These are phyloP conservation scores for Phaeosphaeriaceae sp. DNA, from an alignment of 2,329 filamentous ascomycete species.

Conservation along the genomic window DNA sequence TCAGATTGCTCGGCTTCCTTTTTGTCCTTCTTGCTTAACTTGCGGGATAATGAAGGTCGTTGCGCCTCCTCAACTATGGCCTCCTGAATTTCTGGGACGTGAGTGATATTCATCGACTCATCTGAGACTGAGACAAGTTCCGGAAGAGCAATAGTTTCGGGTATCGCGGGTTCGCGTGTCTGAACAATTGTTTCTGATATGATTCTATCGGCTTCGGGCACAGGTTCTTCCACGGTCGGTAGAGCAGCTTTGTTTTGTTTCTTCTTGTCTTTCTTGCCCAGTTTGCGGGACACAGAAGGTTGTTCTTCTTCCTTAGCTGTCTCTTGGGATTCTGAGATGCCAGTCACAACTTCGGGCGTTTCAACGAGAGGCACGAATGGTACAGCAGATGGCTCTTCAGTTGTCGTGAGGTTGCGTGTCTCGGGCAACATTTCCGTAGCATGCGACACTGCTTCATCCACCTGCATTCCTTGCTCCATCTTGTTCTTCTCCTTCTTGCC, in stretches of 20 bases:
- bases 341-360: neutral
- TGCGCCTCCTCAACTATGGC: neutral
- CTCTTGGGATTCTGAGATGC: neutral
- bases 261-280: slow-evolving; percentile 24
- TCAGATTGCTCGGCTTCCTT: slow-evolving; percentile 28
- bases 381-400: too few species aligned
- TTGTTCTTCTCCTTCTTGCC: too few species aligned
- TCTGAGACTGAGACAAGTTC: neutral
- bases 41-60: slow-evolving; percentile 9
- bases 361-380: too few species aligned
- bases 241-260: slow-evolving; percentile 13
- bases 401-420: too few species aligned
- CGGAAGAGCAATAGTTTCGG: neutral
- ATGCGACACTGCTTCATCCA: too few species aligned
- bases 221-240: neutral
- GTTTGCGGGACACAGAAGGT: slow-evolving; percentile 1
- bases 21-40: slow-evolving; percentile 38
- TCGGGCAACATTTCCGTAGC: too few species aligned
- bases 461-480: too few species aligned
- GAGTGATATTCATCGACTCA: neutral
- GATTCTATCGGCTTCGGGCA: neutral
- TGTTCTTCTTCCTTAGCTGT: slow-evolving; percentile 1
- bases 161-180: neutral
- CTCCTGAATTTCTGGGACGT: neutral
- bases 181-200: neutral